Evolutionary conservation across 148 eudicot species (phyloP).

Genomic region (Arctostaphylos glauca): DNA sequence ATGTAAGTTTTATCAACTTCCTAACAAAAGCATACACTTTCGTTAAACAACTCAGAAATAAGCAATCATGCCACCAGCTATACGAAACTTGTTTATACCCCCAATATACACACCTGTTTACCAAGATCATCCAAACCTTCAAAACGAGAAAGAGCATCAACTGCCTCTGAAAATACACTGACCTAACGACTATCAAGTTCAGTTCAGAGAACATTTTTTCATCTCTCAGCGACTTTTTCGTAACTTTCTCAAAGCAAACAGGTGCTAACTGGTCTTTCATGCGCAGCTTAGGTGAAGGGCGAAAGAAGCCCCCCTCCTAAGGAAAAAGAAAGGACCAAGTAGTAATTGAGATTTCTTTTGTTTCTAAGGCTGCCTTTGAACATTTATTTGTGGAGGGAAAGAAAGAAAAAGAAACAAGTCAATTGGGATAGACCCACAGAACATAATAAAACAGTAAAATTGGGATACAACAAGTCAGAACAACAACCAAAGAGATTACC

Average conservation of each 20-base stretch:
- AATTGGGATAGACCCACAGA: too few relatives aligned
- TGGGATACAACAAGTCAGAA: too few relatives aligned
- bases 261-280: too few relatives aligned
- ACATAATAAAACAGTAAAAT: too few relatives aligned
- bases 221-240: too few relatives aligned
- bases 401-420: too few relatives aligned
- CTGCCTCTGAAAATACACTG: slow-evolving; percentile 33
- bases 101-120: slow-evolving; percentile 61
- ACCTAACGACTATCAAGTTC: too few relatives aligned
- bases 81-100: background rate
- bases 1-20: background rate
- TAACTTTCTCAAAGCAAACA: too few relatives aligned
- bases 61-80: slow-evolving; percentile 1
- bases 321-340: background rate
- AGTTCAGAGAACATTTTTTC: too few relatives aligned
- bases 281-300: too few relatives aligned
- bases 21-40: background rate
- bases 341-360: background rate
- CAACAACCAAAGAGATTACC: too few relatives aligned
- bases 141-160: slow-evolving; percentile 78
- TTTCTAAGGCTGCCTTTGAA: background rate
- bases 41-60: background rate
- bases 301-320: background rate
- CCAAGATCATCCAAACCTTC: slow-evolving; percentile 47
- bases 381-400: background rate